Conservation (phyloP, 2,329 filamentous ascomycete species). For the Emmonsiellopsis sp. region DNA sequence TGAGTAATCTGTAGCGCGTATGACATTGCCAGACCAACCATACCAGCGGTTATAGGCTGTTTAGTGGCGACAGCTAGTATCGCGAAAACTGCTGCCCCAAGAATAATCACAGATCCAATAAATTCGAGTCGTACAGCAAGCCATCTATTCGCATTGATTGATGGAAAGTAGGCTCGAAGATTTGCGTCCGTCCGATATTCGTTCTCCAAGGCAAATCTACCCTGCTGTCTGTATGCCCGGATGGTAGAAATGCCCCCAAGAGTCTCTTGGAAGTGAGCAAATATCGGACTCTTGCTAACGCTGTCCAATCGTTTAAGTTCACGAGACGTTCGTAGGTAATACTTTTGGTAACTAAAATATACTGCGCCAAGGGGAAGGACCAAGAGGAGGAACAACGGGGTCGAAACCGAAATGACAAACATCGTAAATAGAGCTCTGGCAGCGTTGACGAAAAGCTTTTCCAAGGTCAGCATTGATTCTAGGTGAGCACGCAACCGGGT, state of each 20-base stretch:
- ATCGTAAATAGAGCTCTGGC: conserved; percentile 75
- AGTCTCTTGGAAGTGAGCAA: conserved; percentile 96
- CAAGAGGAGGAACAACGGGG: conserved; percentile 69
- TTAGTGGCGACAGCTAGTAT: conserved; percentile 69
- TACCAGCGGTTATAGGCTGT: conserved; percentile 56
- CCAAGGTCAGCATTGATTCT: conserved; percentile 10
- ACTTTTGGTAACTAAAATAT: conserved; percentile 91
- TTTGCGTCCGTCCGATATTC: conserved; percentile 97
- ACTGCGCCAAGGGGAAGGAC: conserved; percentile 72
- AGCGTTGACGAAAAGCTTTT: conserved; percentile 60
- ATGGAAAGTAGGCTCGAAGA: conserved; percentile 87
- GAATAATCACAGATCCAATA: conserved; percentile 87
- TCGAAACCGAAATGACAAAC: conserved; percentile 70
- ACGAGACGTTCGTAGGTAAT: conserved; percentile 91
- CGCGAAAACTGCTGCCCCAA: conserved; percentile 72
- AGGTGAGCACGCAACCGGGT: not conserved
- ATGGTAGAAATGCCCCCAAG: conserved; percentile 91
- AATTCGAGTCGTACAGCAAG: conserved; percentile 91
- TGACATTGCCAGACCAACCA: conserved; percentile 90
- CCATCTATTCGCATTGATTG: conserved; percentile 90
- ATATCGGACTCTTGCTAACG: conserved; percentile 90
- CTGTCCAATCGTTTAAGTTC: conserved; percentile 95
- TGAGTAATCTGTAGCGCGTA: conserved; percentile 96
- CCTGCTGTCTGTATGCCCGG: conserved; percentile 82
- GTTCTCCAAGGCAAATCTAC: conserved; percentile 82